These are phyloP conservation scores for Scedosporium dehoogii DNA, from an alignment of 2,329 filamentous ascomycete species.

Conservation along the genomic window DNA sequence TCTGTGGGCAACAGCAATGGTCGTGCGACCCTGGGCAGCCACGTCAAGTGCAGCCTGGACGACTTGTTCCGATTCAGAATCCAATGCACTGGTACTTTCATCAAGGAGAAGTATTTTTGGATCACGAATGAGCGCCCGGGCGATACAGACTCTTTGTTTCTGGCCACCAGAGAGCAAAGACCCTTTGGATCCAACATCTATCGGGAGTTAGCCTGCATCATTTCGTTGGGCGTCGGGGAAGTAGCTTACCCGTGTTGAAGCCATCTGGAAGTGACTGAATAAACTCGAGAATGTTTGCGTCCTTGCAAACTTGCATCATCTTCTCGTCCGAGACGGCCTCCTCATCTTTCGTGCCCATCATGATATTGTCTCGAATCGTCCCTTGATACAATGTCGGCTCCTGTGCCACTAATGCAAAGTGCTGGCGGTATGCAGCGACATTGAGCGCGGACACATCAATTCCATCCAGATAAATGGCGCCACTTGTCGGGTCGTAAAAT, in stretches of 20 bases:
- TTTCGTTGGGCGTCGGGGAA: background rate
- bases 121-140: slow-evolving; percentile 56
- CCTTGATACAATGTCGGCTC: background rate
- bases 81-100: slow-evolving; percentile 58
- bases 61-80: slow-evolving; percentile 55
- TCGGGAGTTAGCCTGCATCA: background rate
- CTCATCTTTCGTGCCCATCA: slow-evolving; percentile 18
- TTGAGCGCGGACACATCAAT: slow-evolving; percentile 31
- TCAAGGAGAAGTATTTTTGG: slow-evolving; percentile 60
- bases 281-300: slow-evolving; percentile 47
- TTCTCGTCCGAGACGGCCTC: slow-evolving; percentile 29
- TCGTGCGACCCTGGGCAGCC: slow-evolving; percentile 31
- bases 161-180: slow-evolving; percentile 64
- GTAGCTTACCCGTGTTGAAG: slow-evolving; percentile 45
- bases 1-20: slow-evolving; percentile 57
- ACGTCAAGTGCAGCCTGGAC: slow-evolving; percentile 53
- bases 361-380: background rate
- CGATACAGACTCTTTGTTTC: slow-evolving; percentile 62
- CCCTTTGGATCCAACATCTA: slow-evolving; percentile 44
- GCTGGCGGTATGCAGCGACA: slow-evolving; percentile 20
- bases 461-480: slow-evolving; percentile 34
- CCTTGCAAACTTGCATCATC: slow-evolving; percentile 26
- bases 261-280: slow-evolving; percentile 46
- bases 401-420: background rate
- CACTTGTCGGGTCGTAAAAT: slow-evolving; percentile 44